Conservation (phyloP, 768 basidiomycete genomes). For the Hericium rajendrae region DNA sequence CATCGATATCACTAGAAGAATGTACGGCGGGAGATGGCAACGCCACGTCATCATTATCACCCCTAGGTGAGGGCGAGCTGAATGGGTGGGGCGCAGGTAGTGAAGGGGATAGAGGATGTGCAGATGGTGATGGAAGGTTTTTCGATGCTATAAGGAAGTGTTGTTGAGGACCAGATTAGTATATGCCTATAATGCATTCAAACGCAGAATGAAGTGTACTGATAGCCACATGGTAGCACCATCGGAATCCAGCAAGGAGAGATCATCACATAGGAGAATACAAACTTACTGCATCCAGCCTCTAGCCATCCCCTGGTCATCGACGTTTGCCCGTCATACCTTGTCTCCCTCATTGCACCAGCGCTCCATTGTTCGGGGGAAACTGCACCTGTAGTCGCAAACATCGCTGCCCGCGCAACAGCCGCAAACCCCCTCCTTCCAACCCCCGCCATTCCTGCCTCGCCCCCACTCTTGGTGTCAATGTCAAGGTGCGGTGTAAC, state of each 20-base stretch:
- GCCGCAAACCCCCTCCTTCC: constrained; percentile 77
- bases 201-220: too few relatives aligned
- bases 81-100: not conserved
- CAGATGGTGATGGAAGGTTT: not conserved
- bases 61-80: too few relatives aligned
- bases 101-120: not conserved
- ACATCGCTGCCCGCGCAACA: constrained; percentile 56
- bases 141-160: too few relatives aligned
- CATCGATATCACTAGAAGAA: not conserved
- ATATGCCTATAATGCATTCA: too few relatives aligned
- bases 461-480: constrained; percentile 67
- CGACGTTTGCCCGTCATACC: too few relatives aligned
- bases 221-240: too few relatives aligned
- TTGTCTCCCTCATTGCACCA: not conserved
- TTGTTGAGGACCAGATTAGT: too few relatives aligned
- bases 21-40: not conserved
- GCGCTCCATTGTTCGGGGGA: not conserved
- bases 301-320: too few relatives aligned
- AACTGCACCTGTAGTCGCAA: constrained; percentile 7
- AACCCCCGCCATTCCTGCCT: constrained; percentile 86
- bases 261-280: too few relatives aligned
- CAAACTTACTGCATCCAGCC: too few relatives aligned
- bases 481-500: constrained; percentile 26
- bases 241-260: too few relatives aligned
- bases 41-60: not conserved